A percentile compares a stretch with the other conserved stretches of the same genome.
Conservation (phyloP, 2,329 filamentous ascomycete species). For the Pseudopithomyces chartarum region DNA sequence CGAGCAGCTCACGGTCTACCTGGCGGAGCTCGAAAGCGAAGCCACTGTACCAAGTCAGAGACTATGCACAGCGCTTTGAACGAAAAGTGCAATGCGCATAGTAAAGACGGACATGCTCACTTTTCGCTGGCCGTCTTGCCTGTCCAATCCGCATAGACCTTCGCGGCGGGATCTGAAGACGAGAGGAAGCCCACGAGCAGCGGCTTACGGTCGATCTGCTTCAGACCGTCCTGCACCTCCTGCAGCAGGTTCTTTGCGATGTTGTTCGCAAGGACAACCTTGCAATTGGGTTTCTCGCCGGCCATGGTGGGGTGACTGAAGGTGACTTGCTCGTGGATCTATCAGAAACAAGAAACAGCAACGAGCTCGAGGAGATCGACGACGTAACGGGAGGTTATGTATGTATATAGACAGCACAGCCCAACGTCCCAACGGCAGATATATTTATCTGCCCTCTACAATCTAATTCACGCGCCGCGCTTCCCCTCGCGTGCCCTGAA, state of each 20-base stretch:
- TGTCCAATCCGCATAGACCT: conserved; percentile 96
- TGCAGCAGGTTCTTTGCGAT: conserved; percentile 81
- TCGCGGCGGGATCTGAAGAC: conserved; percentile 86
- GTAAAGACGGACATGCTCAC: conserved; percentile 61
- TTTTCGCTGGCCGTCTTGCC: conserved; percentile 95
- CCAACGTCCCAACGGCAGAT: not conserved
- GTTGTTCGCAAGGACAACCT: conserved; percentile 86
- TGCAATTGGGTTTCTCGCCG: conserved; percentile 66
- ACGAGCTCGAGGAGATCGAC: conserved; percentile 2
- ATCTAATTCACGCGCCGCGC: not conserved
- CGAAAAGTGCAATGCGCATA: not conserved
- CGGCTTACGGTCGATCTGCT: conserved; percentile 73
- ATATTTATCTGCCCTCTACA: conserved; percentile 5
- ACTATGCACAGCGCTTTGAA: not conserved
- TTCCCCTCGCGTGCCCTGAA: conserved; percentile 8
- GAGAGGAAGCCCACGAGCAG: conserved; percentile 89
- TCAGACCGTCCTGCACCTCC: conserved; percentile 78
- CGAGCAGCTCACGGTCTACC: conserved; percentile 84
- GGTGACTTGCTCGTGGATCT: conserved; percentile 10
- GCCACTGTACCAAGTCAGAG: conserved; percentile 62
- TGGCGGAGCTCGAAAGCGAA: conserved; percentile 86
- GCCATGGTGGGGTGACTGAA: conserved; percentile 37
- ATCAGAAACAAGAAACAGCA: conserved; percentile 4
- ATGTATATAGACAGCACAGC: not conserved
- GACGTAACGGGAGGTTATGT: conserved; percentile 1